A percentile compares a stretch with the other conserved stretches of the same genome.
These are phyloP conservation scores for Cylindrotheca closterium DNA, from an alignment of 108 stramenopile genomes.

Conservation along the genomic window DNA sequence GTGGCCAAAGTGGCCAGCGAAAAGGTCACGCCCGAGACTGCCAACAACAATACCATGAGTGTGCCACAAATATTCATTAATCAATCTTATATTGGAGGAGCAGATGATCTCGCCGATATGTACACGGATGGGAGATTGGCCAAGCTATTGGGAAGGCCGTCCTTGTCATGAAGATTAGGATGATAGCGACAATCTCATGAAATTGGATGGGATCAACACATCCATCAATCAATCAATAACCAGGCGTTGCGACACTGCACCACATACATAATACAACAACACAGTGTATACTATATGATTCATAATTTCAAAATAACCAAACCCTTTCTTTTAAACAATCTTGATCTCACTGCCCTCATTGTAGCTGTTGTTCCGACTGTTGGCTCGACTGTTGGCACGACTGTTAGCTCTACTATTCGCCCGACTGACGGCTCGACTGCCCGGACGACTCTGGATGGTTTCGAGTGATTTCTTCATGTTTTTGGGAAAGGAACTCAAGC, in stretches of 20 bases:
- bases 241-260: too few species aligned
- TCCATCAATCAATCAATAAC: too few species aligned
- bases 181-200: neutral
- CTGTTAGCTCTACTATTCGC: neutral
- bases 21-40: neutral
- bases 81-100: slow-evolving; percentile 10
- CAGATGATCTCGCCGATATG: slow-evolving; percentile 16
- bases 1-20: slow-evolving; percentile 9
- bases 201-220: neutral
- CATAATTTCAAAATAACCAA: too few species aligned
- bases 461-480: slow-evolving; percentile 13
- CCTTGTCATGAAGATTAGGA: neutral
- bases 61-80: slow-evolving; percentile 17
- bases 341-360: neutral
- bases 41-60: slow-evolving; percentile 15
- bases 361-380: neutral
- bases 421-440: neutral
- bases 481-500: neutral
- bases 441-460: neutral
- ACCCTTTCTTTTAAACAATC: neutral
- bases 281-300: too few species aligned
- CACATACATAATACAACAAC: too few species aligned
- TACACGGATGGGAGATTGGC: slow-evolving; percentile 6
- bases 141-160: slow-evolving; percentile 7
- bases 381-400: neutral